A percentile compares a stretch with the other conserved stretches of the same genome.
Evolutionary conservation across 192 early-diverging fungal species (phyloP).

Genomic region (Mortierella alpina): DNA sequence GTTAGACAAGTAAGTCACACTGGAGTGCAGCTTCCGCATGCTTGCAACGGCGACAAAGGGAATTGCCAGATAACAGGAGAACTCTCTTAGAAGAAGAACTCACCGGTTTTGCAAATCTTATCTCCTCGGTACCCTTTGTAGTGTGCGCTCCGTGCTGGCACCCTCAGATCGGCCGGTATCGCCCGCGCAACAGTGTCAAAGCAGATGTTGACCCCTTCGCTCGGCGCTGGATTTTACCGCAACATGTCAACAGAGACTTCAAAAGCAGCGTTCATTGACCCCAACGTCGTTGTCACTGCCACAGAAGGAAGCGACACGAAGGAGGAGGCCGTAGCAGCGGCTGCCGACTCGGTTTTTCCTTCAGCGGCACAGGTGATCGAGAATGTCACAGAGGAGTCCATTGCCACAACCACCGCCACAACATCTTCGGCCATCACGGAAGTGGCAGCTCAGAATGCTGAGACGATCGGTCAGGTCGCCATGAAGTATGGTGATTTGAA

Average conservation of each 20-base stretch:
- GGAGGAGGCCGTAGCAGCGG: slow-evolving; percentile 3
- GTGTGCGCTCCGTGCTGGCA: slow-evolving; percentile 27
- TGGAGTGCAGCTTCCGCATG: background rate
- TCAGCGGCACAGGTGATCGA: slow-evolving; percentile 45
- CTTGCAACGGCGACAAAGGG: too few relatives aligned
- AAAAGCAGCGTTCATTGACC: slow-evolving; percentile 39
- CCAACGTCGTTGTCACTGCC: slow-evolving; percentile 10
- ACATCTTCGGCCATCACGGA: slow-evolving; percentile 27
- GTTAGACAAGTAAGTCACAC: slow-evolving; percentile 41
- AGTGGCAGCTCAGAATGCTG: slow-evolving; percentile 50
- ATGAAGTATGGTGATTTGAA: slow-evolving; percentile 90
- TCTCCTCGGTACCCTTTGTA: background rate
- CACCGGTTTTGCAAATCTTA: too few relatives aligned
- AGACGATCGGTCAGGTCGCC: slow-evolving; percentile 59
- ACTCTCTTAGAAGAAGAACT: too few relatives aligned
- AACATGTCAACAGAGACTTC: slow-evolving; percentile 44
- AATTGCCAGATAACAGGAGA: too few relatives aligned
- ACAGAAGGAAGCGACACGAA: slow-evolving; percentile 1
- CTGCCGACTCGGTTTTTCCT: slow-evolving; percentile 22
- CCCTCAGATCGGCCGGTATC: slow-evolving; percentile 16
- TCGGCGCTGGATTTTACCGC: slow-evolving; percentile 42
- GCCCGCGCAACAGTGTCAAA: slow-evolving; percentile 10
- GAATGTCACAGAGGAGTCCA: slow-evolving; percentile 27
- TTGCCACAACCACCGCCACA: slow-evolving; percentile 29
- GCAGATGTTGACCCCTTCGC: slow-evolving; percentile 26